phyloP scores from a whole-genome alignment of 306 rosid species.

The Medicago truncatula region DNA sequence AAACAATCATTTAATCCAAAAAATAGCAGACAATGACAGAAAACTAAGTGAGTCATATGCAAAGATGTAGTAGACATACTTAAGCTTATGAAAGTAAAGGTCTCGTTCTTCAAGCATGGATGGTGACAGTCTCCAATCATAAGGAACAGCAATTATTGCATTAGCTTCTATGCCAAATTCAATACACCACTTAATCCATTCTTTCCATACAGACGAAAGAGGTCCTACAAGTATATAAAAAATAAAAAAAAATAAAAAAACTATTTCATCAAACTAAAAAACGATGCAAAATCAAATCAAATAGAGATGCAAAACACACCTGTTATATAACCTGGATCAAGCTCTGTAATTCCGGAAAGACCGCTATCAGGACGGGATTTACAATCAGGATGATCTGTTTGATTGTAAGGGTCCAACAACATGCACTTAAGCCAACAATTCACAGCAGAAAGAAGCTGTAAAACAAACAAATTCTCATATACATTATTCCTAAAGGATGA shows the following conservation, averaged over 20 bases:
- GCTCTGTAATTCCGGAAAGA: conserved; percentile 96
- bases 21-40: conserved; percentile 18
- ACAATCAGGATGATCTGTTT: conserved; percentile 94
- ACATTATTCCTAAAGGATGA: too few relatives aligned
- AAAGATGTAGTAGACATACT: conserved; percentile 59
- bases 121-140: conserved; percentile 97
- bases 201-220: conserved; percentile 97
- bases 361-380: conserved; percentile 97
- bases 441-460: conserved; percentile 93
- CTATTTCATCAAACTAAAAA: too few relatives aligned
- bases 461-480: conserved; percentile 13
- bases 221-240: conserved; percentile 72
- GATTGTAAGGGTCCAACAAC: conserved; percentile 87
- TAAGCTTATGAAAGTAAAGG: conserved; percentile 95
- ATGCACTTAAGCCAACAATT: conserved; percentile 99
- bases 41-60: conserved; percentile 25
- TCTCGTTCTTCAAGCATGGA: conserved; percentile 94
- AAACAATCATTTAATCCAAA: conserved; percentile 29
- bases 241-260: too few relatives aligned
- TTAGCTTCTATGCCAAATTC: conserved; percentile 97
- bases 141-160: conserved; percentile 95
- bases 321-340: conserved; percentile 98
- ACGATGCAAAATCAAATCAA: too few relatives aligned
- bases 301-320: too few relatives aligned
- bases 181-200: conserved; percentile 98